phyloP scores from a whole-genome alignment of 2,329 filamentous ascomycete species.

The Beauveria bassiana region DNA sequence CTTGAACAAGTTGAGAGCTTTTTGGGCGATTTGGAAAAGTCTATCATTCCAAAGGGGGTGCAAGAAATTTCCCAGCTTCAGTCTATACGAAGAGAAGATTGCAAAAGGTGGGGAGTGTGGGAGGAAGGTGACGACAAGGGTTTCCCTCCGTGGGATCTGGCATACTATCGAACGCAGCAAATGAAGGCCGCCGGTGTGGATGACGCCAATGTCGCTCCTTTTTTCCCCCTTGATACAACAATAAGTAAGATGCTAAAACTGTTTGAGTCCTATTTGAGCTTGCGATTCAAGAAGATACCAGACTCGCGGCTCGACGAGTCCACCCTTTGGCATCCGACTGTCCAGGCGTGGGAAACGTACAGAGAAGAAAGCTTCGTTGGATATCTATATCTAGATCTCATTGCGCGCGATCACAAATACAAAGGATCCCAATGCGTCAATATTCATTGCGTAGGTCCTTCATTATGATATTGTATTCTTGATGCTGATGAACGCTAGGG shows the following conservation, averaged over 20 bases:
- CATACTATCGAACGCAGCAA: not conserved
- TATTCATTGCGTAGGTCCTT: not conserved
- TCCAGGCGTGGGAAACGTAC: not conserved
- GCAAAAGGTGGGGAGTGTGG: not conserved
- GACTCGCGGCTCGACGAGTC: not conserved
- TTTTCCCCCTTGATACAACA: not conserved
- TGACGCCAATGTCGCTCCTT: not conserved
- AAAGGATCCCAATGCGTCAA: not conserved
- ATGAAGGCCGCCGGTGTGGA: not conserved
- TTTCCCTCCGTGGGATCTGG: conserved; percentile 1
- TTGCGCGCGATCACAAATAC: not conserved
- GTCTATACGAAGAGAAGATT: not conserved
- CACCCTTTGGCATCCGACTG: not conserved
- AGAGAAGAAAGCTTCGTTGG: not conserved
- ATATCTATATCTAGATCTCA: conserved; percentile 1
- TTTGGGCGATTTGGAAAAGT: not conserved
- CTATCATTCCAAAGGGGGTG: not conserved
- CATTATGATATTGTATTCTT: not conserved
- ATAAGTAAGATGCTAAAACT: not conserved
- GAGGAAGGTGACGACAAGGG: not conserved
- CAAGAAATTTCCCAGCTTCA: not conserved
- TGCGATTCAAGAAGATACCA: not conserved
- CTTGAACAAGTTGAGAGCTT: not conserved
- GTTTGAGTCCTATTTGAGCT: not conserved
- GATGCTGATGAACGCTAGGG: not conserved